A percentile compares a stretch with the other conserved stretches of the same genome.
These are phyloP conservation scores for Nicotiana otophora DNA, from an alignment of 257 asterid genomes.

Conservation along the genomic window DNA sequence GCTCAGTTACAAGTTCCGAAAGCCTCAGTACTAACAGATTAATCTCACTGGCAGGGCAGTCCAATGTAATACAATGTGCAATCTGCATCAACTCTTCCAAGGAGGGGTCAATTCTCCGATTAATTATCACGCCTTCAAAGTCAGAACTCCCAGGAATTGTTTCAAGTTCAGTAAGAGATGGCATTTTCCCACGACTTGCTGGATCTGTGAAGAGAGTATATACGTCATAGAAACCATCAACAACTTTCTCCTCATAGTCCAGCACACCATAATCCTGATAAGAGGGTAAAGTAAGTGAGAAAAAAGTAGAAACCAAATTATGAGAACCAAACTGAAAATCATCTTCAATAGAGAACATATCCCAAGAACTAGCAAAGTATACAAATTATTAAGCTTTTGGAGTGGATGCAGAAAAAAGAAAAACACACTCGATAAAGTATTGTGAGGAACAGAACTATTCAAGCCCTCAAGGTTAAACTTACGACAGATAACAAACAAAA, in stretches of 20 bases:
- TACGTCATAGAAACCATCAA: slow-evolving; percentile 94
- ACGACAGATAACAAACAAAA: background rate
- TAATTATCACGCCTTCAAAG: slow-evolving; percentile 80
- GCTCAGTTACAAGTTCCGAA: slow-evolving; percentile 91
- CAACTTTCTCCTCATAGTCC: slow-evolving; percentile 85
- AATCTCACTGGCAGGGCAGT: slow-evolving; percentile 58
- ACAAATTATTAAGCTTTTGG: background rate
- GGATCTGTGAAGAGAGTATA: slow-evolving; percentile 64
- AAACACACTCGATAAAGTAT: background rate
- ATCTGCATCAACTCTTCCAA: slow-evolving; percentile 89
- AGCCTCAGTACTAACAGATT: slow-evolving; percentile 67
- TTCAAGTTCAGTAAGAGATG: slow-evolving; percentile 88
- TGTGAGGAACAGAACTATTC: background rate
- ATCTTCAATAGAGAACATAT: background rate
- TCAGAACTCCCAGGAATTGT: slow-evolving; percentile 53
- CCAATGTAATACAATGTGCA: slow-evolving; percentile 70
- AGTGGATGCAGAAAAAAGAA: background rate
- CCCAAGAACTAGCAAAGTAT: background rate
- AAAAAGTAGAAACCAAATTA: background rate
- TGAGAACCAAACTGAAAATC: background rate
- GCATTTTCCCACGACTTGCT: slow-evolving; percentile 72
- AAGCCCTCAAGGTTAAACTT: background rate
- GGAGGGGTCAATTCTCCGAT: slow-evolving; percentile 73
- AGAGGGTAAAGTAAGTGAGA: background rate
- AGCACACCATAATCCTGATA: slow-evolving; percentile 76